Conservation (phyloP, 805 yeast genomes). For the Ogataea angusta region DNA sequence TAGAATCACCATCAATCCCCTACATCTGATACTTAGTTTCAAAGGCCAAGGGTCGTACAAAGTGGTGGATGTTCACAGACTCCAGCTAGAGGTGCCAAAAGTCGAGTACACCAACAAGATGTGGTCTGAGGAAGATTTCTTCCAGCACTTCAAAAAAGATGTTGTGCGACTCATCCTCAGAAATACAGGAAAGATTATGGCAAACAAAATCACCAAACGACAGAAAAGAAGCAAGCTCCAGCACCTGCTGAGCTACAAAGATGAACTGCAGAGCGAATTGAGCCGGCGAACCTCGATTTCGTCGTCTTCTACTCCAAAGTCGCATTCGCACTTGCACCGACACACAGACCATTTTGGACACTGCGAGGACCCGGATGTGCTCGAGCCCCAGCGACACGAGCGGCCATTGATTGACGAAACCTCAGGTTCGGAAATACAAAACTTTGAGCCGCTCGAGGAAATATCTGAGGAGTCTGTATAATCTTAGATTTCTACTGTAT, state of each 20-base stretch:
- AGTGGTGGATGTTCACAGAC: constrained; percentile 71
- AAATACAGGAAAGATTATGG: constrained; percentile 74
- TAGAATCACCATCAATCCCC: constrained; percentile 28
- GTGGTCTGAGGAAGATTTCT: constrained; percentile 72
- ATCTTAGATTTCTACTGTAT: not conserved
- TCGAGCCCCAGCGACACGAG: constrained; percentile 12
- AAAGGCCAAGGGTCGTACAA: constrained; percentile 70
- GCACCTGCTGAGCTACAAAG: constrained; percentile 11
- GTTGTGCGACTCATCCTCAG: constrained; percentile 51
- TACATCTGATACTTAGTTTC: constrained; percentile 61
- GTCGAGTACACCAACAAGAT: constrained; percentile 57
- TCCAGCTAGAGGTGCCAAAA: constrained; percentile 62
- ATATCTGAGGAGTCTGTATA: constrained; percentile 8
- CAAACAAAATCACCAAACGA: constrained; percentile 56
- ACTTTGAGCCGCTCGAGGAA: constrained; percentile 10
- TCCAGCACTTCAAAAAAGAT: constrained; percentile 58
- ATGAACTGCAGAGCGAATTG: not conserved
- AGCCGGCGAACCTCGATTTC: not conserved
- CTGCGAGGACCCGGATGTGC: constrained; percentile 26
- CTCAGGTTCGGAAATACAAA: constrained; percentile 3
- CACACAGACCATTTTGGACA: constrained; percentile 6
- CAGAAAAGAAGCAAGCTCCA: constrained; percentile 1
- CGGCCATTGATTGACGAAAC: constrained; percentile 2
- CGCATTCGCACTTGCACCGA: constrained; percentile 17
- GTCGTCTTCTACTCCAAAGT: not conserved